phyloP scores from a whole-genome alignment of 1,284 basidiomycete genomes.

The Rhodofomes roseus region DNA sequence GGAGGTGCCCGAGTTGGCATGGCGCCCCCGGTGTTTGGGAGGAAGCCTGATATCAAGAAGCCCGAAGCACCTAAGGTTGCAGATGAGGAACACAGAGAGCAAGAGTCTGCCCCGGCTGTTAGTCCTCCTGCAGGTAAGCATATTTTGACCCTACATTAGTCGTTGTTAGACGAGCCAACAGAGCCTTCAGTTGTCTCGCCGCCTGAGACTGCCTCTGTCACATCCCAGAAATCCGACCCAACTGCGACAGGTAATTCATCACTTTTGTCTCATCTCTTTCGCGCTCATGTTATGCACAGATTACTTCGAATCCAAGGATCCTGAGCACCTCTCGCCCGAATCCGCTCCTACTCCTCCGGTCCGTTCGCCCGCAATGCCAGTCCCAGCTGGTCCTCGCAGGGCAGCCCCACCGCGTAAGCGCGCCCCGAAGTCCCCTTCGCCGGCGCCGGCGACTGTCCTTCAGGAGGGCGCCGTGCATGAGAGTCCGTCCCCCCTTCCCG shows the following conservation, averaged over 20 bases:
- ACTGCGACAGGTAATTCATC: background rate
- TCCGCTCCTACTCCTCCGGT: conserved; percentile 25
- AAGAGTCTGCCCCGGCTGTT: conserved; percentile 8
- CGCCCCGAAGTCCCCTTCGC: conserved; percentile 37
- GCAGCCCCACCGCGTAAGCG: conserved; percentile 69
- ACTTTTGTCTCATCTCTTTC: background rate
- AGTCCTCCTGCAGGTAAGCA: conserved; percentile 8
- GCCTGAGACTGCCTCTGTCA: background rate
- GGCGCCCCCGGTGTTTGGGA: conserved; percentile 64
- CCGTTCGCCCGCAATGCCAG: conserved; percentile 62
- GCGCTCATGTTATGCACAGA: conserved; percentile 12
- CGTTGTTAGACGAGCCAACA: background rate
- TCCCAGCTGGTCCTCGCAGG: conserved; percentile 65
- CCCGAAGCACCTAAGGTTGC: conserved; percentile 26
- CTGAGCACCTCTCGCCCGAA: conserved; percentile 33
- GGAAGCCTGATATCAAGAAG: conserved; percentile 47
- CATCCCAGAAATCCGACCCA: background rate
- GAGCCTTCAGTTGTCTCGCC: background rate
- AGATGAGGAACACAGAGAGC: conserved; percentile 14
- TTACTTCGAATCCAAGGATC: conserved; percentile 18
- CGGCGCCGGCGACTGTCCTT: conserved; percentile 18
- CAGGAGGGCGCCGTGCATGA: conserved; percentile 16
- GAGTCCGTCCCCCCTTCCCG: conserved; percentile 17
- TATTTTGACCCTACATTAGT: background rate
- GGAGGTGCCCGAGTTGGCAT: conserved; percentile 85